A percentile compares a stretch with the other conserved stretches of the same genome.
These are phyloP conservation scores for Coniferiporia weirii DNA, from an alignment of 1,284 basidiomycete species.

Conservation along the genomic window DNA sequence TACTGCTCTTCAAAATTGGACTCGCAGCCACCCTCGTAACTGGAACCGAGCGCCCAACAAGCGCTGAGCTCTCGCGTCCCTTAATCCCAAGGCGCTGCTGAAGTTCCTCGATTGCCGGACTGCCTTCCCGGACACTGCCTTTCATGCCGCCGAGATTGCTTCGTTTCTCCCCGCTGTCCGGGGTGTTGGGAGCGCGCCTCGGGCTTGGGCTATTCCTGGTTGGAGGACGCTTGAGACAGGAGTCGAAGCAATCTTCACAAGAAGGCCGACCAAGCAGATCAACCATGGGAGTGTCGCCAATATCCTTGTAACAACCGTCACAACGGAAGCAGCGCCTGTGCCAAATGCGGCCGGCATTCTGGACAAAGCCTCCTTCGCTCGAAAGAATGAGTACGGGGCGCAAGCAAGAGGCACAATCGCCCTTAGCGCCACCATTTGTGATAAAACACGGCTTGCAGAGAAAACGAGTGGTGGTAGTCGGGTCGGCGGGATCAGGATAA, in stretches of 20 bases:
- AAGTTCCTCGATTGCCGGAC: conserved; percentile 52
- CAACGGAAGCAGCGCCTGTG: conserved; percentile 76
- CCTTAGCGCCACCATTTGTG: conserved; percentile 66
- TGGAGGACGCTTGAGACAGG: conserved; percentile 47
- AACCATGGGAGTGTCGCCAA: conserved; percentile 69
- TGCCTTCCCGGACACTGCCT: conserved; percentile 40
- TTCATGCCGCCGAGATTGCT: conserved; percentile 39
- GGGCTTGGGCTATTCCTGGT: conserved; percentile 32
- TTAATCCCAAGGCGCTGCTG: conserved; percentile 53
- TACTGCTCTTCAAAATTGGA: background rate
- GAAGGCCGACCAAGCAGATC: conserved; percentile 75
- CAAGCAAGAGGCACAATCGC: conserved; percentile 58
- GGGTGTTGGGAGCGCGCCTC: conserved; percentile 24
- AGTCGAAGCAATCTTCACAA: conserved; percentile 73
- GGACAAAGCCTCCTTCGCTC: conserved; percentile 70
- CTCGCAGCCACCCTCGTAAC: background rate
- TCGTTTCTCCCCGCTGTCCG: conserved; percentile 28
- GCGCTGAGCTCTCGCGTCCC: conserved; percentile 56
- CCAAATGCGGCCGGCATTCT: conserved; percentile 64
- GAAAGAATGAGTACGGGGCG: conserved; percentile 68
- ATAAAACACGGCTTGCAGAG: conserved; percentile 69
- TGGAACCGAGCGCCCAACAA: background rate
- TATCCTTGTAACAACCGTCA: conserved; percentile 61
- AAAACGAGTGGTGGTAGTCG: conserved; percentile 43
- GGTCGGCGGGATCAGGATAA: conserved; percentile 62